phyloP scores from a whole-genome alignment of 495 filamentous ascomycete genomes.

The Aspergillus biplanus region DNA sequence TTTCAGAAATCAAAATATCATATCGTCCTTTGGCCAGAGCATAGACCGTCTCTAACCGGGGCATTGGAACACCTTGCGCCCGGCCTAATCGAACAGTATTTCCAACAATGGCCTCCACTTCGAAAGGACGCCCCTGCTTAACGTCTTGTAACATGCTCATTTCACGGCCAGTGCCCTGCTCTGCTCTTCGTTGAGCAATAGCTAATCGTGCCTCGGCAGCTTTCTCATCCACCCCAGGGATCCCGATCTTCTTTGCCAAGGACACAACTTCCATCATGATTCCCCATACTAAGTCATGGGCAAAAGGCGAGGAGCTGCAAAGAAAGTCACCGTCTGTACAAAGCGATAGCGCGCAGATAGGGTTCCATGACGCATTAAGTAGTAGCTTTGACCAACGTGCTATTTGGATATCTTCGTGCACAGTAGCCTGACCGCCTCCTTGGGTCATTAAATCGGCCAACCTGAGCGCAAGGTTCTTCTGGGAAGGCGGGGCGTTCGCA shows the following conservation, averaged over 20 bases:
- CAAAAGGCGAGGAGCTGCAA: constrained; percentile 33
- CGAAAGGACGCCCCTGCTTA: constrained; percentile 40
- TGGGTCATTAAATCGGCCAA: constrained; percentile 40
- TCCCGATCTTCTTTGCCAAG: constrained; percentile 47
- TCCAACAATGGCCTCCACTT: constrained; percentile 59
- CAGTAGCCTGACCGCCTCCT: constrained; percentile 41
- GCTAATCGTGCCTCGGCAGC: constrained; percentile 41
- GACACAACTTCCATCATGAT: constrained; percentile 56
- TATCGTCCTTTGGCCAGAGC: constrained; percentile 24
- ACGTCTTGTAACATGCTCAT: constrained; percentile 55
- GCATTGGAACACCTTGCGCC: constrained; percentile 42
- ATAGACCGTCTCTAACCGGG: constrained; percentile 42
- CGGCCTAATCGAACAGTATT: constrained; percentile 50
- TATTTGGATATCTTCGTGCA: constrained; percentile 53
- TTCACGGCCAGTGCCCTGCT: constrained; percentile 37
- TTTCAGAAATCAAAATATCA: constrained; percentile 14
- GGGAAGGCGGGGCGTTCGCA: constrained; percentile 26
- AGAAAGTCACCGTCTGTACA: constrained; percentile 49
- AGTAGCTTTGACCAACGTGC: constrained; percentile 57
- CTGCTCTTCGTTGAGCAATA: constrained; percentile 33
- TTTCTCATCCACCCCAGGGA: constrained; percentile 41
- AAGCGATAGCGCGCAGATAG: constrained; percentile 52
- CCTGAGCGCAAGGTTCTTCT: constrained; percentile 32
- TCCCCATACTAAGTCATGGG: constrained; percentile 37
- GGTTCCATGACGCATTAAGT: constrained; percentile 56